phyloP scores from a whole-genome alignment of 306 rosid genomes.

The Inga oerstediana region DNA sequence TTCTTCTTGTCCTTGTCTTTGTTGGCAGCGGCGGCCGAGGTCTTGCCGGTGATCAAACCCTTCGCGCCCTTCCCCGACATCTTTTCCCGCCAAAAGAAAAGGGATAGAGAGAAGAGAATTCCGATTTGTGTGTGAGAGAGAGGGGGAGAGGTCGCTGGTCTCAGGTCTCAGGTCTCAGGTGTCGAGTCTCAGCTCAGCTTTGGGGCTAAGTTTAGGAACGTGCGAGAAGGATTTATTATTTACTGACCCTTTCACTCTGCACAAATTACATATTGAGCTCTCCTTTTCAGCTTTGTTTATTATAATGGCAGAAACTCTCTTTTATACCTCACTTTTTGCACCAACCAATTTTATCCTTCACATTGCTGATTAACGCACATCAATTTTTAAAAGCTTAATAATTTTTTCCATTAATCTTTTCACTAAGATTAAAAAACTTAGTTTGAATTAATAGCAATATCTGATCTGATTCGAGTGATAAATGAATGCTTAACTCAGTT shows the following conservation, averaged over 20 bases:
- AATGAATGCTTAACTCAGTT: too few species aligned
- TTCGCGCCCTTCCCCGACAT: conserved; percentile 91
- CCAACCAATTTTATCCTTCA: background rate
- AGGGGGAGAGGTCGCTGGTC: background rate
- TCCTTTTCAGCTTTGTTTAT: background rate
- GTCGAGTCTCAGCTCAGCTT: background rate
- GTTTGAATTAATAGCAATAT: too few species aligned
- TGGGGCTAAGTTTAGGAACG: background rate
- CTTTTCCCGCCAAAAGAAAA: conserved; percentile 48
- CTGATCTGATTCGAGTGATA: too few species aligned
- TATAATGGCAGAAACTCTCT: background rate
- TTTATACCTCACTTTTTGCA: too few species aligned
- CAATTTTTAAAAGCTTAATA: too few species aligned
- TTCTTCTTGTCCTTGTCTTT: conserved; percentile 82
- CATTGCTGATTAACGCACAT: too few species aligned
- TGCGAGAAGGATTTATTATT: background rate
- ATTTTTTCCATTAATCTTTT: too few species aligned
- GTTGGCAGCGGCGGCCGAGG: conserved; percentile 43
- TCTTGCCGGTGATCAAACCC: conserved; percentile 66
- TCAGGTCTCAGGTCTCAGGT: background rate
- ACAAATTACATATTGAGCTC: background rate
- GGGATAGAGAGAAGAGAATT: background rate
- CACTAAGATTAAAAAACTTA: too few species aligned
- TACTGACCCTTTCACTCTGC: too few species aligned
- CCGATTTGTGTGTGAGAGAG: background rate